Conservation (phyloP, 129 eudicot species). For the Tagetes erecta region DNA sequence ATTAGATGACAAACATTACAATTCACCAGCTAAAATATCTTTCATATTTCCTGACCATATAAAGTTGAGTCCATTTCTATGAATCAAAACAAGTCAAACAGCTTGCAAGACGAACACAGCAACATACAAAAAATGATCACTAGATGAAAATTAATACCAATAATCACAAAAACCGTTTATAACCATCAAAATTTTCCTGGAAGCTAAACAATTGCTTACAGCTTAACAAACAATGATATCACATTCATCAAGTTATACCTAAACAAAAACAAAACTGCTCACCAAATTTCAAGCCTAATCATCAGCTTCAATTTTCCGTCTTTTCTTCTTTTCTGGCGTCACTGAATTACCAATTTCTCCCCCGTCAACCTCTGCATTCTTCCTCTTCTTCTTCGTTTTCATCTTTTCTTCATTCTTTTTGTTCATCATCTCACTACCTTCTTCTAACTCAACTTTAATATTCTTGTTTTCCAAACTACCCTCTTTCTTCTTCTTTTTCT, state of each 20-base stretch:
- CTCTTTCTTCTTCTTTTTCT: conserved; percentile 19
- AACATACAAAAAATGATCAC: conserved; percentile 6
- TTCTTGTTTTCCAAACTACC: conserved; percentile 22
- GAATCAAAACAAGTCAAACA: neutral
- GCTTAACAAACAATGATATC: neutral
- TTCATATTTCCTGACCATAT: neutral
- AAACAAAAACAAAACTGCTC: conserved; percentile 25
- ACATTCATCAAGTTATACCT: conserved; percentile 7
- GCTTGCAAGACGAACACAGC: conserved; percentile 1
- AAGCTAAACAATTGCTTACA: conserved; percentile 12
- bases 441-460: neutral
- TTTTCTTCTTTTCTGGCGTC: conserved; percentile 28
- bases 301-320: conserved; percentile 32
- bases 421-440: conserved; percentile 5
- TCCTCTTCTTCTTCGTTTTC: conserved; percentile 35
- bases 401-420: conserved; percentile 32
- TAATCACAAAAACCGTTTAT: conserved; percentile 22
- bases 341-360: conserved; percentile 21
- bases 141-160: neutral
- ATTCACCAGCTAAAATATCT: neutral
- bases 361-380: conserved; percentile 30
- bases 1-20: no score
- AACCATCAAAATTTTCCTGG: conserved; percentile 28
- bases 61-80: neutral
- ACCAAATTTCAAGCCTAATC: conserved; percentile 19